Percentiles rank a stretch among this genome's conserved stretches.
Conservation (phyloP, 257 asterid genomes). For the Nicotiana noctiflora region DNA sequence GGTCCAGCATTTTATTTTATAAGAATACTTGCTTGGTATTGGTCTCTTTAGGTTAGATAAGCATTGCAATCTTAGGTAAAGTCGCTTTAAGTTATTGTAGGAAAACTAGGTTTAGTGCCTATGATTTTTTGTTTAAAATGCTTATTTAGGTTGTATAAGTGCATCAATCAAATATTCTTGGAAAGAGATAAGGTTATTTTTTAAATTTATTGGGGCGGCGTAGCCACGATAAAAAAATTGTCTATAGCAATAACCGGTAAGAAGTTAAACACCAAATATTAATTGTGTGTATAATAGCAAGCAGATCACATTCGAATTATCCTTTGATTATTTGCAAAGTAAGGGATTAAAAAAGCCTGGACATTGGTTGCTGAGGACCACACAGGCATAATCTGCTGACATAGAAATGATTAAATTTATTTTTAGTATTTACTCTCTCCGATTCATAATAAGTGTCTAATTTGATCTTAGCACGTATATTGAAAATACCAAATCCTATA, state of each 20-base stretch:
- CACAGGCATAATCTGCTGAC: neutral
- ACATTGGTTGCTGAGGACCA: neutral
- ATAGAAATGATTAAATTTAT: neutral
- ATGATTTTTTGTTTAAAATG: neutral
- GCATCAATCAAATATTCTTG: neutral
- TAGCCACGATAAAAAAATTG: neutral
- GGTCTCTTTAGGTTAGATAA: neutral
- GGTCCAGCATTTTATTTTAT: neutral
- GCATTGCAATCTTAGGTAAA: neutral
- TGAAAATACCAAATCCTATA: too few relatives aligned
- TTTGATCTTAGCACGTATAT: too few relatives aligned
- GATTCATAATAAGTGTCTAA: too few relatives aligned
- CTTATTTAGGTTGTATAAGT: neutral
- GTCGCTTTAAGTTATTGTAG: neutral
- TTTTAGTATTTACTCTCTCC: neutral
- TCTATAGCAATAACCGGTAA: too few relatives aligned
- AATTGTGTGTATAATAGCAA: too few relatives aligned
- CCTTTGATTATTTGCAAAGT: neutral
- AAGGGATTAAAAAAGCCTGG: neutral
- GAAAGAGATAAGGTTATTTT: neutral
- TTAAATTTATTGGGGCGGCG: slow-evolving; percentile 3
- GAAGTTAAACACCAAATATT: too few relatives aligned
- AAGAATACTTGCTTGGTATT: neutral
- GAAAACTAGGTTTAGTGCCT: neutral
- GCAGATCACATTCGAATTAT: neutral